These are phyloP conservation scores for Cladosporium sphaerospermum DNA, from an alignment of 2,329 filamentous ascomycete species.

Conservation along the genomic window DNA sequence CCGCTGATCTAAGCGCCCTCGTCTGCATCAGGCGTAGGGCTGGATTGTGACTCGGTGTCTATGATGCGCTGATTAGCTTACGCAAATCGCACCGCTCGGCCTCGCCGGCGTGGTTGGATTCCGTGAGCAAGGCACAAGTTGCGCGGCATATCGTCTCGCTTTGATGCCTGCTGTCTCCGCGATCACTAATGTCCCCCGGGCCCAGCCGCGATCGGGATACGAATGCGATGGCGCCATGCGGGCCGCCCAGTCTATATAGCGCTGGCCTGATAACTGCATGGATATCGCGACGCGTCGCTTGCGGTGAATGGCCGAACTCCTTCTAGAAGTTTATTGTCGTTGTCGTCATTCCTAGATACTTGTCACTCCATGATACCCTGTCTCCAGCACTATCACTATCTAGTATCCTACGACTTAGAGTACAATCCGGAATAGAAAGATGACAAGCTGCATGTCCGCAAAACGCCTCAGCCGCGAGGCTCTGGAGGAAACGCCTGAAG, in stretches of 20 bases:
- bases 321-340: background rate
- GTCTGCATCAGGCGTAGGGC: slow-evolving; percentile 4
- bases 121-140: no score
- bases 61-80: slow-evolving; percentile 5
- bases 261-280: slow-evolving; percentile 11
- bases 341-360: slow-evolving; percentile 2
- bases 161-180: no score
- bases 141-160: no score
- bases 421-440: background rate
- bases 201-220: background rate
- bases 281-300: background rate
- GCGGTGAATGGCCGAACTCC: no score
- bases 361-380: background rate
- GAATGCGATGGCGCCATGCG: slow-evolving; percentile 9
- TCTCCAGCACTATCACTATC: background rate
- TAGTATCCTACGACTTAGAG: no score
- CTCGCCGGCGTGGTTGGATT: no score
- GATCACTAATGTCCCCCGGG: background rate
- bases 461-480: background rate
- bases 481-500: no score
- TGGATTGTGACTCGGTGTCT: slow-evolving; percentile 1
- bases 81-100: background rate
- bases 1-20: slow-evolving; percentile 8
- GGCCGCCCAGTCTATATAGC: slow-evolving; percentile 9
- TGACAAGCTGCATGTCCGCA: background rate